Evolutionary conservation across 2,329 filamentous ascomycete genomes (phyloP).

Genomic region (Tolypocladium guangdongense): DNA sequence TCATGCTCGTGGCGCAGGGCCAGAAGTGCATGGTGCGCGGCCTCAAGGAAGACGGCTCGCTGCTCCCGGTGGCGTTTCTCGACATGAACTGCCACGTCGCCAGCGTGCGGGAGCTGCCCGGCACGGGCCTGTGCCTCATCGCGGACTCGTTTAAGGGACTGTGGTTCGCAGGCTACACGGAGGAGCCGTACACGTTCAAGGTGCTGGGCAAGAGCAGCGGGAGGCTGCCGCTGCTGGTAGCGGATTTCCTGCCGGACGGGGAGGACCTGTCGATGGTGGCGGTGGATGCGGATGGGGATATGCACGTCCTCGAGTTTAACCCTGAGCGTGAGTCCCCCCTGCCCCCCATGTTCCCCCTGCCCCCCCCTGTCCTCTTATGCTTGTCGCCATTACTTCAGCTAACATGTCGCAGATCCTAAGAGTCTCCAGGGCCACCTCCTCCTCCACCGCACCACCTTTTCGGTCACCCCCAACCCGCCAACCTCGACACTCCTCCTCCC

Average conservation of each 20-base stretch:
- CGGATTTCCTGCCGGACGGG: constrained; percentile 81
- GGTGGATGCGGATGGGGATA: constrained; percentile 71
- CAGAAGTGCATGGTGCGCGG: constrained; percentile 97
- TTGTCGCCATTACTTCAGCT: neutral
- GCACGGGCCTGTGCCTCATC: constrained; percentile 77
- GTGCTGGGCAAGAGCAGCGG: constrained; percentile 81
- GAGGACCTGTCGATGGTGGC: constrained; percentile 74
- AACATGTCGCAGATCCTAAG: constrained; percentile 60
- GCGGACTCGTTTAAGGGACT: constrained; percentile 87
- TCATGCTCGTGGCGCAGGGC: constrained; percentile 82
- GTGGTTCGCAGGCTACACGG: constrained; percentile 93
- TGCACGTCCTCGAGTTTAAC: constrained; percentile 88
- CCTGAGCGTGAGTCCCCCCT: constrained; percentile 62
- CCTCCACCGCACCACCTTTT: constrained; percentile 79
- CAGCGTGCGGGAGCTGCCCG: constrained; percentile 70
- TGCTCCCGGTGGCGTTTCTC: constrained; percentile 91
- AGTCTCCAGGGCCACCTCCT: constrained; percentile 82
- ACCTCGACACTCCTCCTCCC: constrained; percentile 68
- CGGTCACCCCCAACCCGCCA: constrained; percentile 67
- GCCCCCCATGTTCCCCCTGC: too few species aligned
- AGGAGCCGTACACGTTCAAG: constrained; percentile 93
- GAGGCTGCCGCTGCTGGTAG: constrained; percentile 65
- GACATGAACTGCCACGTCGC: constrained; percentile 94
- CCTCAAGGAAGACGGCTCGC: constrained; percentile 85
- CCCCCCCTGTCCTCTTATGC: neutral